phyloP scores from a whole-genome alignment of 2,329 filamentous ascomycete species.

The Coleophoma eucalyptorum region DNA sequence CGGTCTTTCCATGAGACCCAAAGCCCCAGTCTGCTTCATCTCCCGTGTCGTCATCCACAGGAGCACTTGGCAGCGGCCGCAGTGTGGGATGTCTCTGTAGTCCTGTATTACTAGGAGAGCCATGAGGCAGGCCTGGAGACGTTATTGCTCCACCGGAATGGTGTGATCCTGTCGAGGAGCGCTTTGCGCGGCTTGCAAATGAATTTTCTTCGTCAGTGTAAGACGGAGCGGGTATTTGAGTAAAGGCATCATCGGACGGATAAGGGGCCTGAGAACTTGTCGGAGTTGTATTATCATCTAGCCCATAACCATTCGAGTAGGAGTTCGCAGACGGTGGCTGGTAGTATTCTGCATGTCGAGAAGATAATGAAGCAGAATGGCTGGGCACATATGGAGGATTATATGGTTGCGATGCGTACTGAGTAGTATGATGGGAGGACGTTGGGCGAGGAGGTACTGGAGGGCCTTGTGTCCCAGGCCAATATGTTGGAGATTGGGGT shows the following conservation, averaged over 20 bases:
- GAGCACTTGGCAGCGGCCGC: constrained; percentile 26
- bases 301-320: constrained; percentile 23
- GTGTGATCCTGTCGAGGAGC: constrained; percentile 11
- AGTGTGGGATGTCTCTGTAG: constrained; percentile 29
- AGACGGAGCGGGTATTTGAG: constrained; percentile 9
- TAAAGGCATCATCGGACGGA: constrained; percentile 17
- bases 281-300: constrained; percentile 19
- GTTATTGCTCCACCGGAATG: constrained; percentile 5
- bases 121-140: background rate
- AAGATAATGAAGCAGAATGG: constrained; percentile 17
- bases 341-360: constrained; percentile 19
- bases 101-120: constrained; percentile 5
- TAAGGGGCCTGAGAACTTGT: constrained; percentile 15
- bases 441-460: constrained; percentile 15
- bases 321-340: constrained; percentile 12
- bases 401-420: constrained; percentile 15
- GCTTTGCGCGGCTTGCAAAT: constrained; percentile 15
- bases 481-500: constrained; percentile 31
- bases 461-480: constrained; percentile 14
- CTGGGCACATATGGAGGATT: constrained; percentile 20
- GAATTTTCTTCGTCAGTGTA: constrained; percentile 14
- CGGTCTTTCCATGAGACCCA: constrained; percentile 13
- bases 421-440: constrained; percentile 13
- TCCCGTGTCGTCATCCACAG: constrained; percentile 17
- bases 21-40: constrained; percentile 23